Conservation (phyloP, 2,329 filamentous ascomycete species). For the Penicillium sp. region DNA sequence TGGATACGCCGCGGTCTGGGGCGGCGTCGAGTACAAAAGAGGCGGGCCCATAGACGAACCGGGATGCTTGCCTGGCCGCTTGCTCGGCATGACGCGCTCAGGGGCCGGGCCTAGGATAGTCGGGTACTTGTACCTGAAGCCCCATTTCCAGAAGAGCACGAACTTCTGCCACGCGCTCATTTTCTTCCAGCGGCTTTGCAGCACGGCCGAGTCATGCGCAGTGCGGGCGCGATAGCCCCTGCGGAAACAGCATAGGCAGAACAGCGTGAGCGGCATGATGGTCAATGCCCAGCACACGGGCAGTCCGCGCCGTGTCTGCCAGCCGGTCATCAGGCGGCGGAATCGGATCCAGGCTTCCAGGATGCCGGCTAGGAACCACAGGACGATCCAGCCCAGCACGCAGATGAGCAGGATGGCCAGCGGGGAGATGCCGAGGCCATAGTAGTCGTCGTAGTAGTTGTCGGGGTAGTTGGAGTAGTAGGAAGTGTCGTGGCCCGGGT, state of each 20-base stretch:
- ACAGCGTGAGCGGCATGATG: slow-evolving; percentile 23
- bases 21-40: slow-evolving; percentile 11
- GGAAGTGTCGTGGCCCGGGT: background rate
- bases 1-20: slow-evolving; percentile 4
- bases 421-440: slow-evolving; percentile 25
- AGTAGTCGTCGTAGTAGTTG: slow-evolving; percentile 15
- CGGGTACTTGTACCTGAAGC: slow-evolving; percentile 35
- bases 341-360: slow-evolving; percentile 36
- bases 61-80: slow-evolving; percentile 23
- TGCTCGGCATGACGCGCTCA: slow-evolving; percentile 22
- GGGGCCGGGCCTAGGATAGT: slow-evolving; percentile 32
- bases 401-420: slow-evolving; percentile 29
- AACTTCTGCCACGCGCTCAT: slow-evolving; percentile 30
- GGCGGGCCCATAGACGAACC: slow-evolving; percentile 12
- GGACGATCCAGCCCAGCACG: slow-evolving; percentile 31
- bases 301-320: slow-evolving; percentile 36
- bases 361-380: slow-evolving; percentile 31
- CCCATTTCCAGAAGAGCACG: slow-evolving; percentile 32
- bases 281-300: slow-evolving; percentile 33
- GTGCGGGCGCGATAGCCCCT: slow-evolving; percentile 33
- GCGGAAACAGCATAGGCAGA: slow-evolving; percentile 28
- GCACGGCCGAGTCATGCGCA: slow-evolving; percentile 28
- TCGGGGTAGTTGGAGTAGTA: slow-evolving; percentile 6
- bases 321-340: slow-evolving; percentile 37
- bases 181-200: slow-evolving; percentile 30